Evolutionary conservation across 2,329 filamentous ascomycete species (phyloP).

Genomic region (Aspergillus amoenus): DNA sequence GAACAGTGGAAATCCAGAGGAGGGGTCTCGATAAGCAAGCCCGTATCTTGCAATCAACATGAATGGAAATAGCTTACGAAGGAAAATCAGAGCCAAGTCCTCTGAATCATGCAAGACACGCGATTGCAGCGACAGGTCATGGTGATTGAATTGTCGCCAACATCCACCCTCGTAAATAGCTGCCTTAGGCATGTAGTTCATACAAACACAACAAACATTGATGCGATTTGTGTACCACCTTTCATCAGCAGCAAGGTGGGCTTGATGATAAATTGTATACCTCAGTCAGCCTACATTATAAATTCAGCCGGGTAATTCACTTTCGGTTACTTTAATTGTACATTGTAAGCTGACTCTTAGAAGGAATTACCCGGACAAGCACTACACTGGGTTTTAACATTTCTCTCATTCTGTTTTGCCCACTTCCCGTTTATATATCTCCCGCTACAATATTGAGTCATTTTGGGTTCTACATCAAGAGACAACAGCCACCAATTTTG

Average conservation of each 20-base stretch:
- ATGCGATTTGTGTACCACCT: constrained; percentile 10
- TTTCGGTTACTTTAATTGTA: not conserved
- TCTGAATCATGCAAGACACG: too few species aligned
- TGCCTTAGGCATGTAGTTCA: not conserved
- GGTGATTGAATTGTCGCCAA: not conserved
- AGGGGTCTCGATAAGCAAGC: not conserved
- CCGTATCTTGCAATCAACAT: not conserved
- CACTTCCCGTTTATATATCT: not conserved
- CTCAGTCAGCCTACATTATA: not conserved
- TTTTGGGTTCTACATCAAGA: not conserved
- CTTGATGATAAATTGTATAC: not conserved
- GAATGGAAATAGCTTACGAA: too few species aligned
- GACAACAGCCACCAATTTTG: not conserved
- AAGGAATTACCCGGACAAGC: not conserved
- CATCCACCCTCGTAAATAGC: not conserved
- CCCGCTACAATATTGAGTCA: not conserved
- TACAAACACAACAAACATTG: constrained; percentile 15
- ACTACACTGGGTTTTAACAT: not conserved
- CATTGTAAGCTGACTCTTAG: not conserved
- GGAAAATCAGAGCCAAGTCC: too few species aligned
- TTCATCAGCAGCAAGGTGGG: constrained; percentile 2
- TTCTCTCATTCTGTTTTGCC: not conserved
- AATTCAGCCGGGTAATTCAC: not conserved
- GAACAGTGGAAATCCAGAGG: not conserved
- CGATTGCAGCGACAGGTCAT: too few species aligned